phyloP scores from a whole-genome alignment of 805 yeast species.

The Wickerhamomyces rabaulensis region DNA sequence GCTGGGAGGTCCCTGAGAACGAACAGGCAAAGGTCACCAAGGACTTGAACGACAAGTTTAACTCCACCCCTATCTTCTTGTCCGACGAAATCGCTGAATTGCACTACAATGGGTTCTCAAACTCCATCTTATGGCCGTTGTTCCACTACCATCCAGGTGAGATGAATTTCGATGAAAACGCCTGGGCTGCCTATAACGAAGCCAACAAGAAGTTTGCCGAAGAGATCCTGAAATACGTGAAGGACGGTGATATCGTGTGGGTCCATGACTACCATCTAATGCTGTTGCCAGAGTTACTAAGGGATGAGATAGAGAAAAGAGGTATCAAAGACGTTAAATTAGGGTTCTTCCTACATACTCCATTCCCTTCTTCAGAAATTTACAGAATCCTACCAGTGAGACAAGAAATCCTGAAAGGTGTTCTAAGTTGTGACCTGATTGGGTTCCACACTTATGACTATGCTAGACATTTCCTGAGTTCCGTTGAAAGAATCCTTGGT shows the following conservation, averaged over 20 bases:
- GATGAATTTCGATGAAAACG: constrained; percentile 94
- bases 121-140: constrained; percentile 94
- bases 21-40: constrained; percentile 65
- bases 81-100: constrained; percentile 89
- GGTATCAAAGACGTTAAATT: constrained; percentile 55
- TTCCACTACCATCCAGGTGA: constrained; percentile 99
- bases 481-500: constrained; percentile 79
- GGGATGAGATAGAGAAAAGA: constrained; percentile 49
- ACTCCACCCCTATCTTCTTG: constrained; percentile 85
- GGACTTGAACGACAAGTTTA: constrained; percentile 72
- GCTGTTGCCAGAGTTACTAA: constrained; percentile 86
- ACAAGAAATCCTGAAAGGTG: constrained; percentile 86
- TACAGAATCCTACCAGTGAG: constrained; percentile 95
- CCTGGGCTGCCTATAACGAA: constrained; percentile 96
- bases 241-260: constrained; percentile 90
- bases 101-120: constrained; percentile 94
- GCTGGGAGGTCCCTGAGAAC: constrained; percentile 73
- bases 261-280: constrained; percentile 96
- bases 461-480: constrained; percentile 89
- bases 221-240: constrained; percentile 60
- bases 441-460: constrained; percentile 99
- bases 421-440: constrained; percentile 85
- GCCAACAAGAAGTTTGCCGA: constrained; percentile 83
- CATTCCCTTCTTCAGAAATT: constrained; percentile 96
- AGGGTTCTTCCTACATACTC: constrained; percentile 95